Evolutionary conservation across 352 stramenopile species (phyloP), one percentile per base, ranked within the genome.

Genomic region (Hyaloperonospora brassicae): DNA sequence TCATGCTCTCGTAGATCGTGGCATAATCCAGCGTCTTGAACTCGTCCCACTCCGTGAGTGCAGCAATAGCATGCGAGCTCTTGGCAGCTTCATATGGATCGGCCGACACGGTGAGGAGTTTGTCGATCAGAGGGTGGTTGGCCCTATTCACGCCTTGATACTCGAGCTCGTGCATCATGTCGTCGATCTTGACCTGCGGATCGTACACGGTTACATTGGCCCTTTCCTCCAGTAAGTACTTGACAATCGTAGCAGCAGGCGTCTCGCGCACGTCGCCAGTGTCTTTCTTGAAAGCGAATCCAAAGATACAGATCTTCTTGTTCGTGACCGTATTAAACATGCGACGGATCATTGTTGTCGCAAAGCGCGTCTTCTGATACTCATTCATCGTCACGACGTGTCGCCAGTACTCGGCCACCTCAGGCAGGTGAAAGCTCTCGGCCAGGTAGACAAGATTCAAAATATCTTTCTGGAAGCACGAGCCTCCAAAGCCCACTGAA

Each of bases 291-390:
- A 99, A 99, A 13, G 97, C 97, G 73, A 98, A 99, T 58, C 97
- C 97, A 13, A 99, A 86, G 56, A 99, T 79, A 49, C 95, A 97
- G 70, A 99, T 99, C 72, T 98, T 98, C 76, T 99, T 99, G 63
- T 97, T 97, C 24, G 96, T 98, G 27, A 99, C 94, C 30, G 95
- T 99, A 85, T 99, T 98, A 72, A 99, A 99, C 96, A 99, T 99
- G 39, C 78, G 79, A 11, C 78, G 70, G 44, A 99, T 94, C 72
- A 99, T 98, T 44, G 95, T 98, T 57, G 96, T 89, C 5, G 92
- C 95, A 68, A 99, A 99, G n/a, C 97, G 88, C 25, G 89, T 88
- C 87, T 99, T 99, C 75, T 99, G 97, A 76, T 98, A 99, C 55
- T 99, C 95, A 83, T 99, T 99, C 93, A 99, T 98, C 22, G 83